Evolutionary conservation across 225 moss, liverwort and hornwort genomes (phyloP).

Genomic region (Pleurozium schreberi): DNA sequence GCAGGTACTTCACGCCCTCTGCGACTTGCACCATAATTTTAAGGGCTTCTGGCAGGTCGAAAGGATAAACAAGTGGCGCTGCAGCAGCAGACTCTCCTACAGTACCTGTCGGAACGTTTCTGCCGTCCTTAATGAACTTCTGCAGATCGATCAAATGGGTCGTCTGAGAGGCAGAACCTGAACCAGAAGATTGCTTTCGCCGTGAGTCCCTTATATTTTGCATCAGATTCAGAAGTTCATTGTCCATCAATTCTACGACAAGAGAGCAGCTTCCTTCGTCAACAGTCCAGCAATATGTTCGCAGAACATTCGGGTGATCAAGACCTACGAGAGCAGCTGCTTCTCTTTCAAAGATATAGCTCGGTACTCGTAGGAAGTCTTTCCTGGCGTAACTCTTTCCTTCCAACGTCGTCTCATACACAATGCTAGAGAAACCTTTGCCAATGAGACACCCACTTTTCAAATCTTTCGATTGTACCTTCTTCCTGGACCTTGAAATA

Average conservation of each 20-base stretch:
- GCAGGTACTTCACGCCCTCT: neutral
- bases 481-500: neutral
- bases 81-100: no score
- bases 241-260: constrained; percentile 5
- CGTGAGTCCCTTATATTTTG: neutral
- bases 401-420: constrained; percentile 12
- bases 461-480: constrained; percentile 1
- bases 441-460: neutral
- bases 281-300: neutral
- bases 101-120: no score
- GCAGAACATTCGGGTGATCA: neutral
- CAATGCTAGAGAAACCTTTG: constrained; percentile 4
- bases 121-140: neutral
- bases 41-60: neutral
- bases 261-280: constrained; percentile 16
- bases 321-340: neutral
- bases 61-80: neutral
- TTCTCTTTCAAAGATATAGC: neutral
- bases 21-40: neutral
- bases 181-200: neutral
- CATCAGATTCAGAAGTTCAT: neutral
- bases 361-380: neutral
- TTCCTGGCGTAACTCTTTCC: neutral
- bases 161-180: neutral
- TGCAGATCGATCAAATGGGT: neutral